phyloP scores from a whole-genome alignment of 441 rosid genomes.

The Codiaeum variegatum region DNA sequence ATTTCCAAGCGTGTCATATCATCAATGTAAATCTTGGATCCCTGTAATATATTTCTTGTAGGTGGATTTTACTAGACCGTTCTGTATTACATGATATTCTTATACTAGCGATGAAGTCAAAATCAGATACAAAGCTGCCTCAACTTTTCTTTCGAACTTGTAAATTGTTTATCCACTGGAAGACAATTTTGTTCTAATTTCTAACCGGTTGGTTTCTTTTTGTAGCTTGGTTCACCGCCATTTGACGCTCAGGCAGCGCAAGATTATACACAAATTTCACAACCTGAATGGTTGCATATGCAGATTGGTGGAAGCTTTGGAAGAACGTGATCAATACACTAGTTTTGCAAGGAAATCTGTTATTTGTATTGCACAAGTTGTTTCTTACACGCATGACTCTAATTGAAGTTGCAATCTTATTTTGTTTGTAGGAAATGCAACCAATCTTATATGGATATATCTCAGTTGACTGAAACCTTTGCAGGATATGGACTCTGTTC shows the following conservation, averaged over 20 bases:
- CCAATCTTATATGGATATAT: neutral
- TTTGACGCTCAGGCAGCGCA: constrained; percentile 58
- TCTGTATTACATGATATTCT: neutral
- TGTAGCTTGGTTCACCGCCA: constrained; percentile 50
- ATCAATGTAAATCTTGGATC: neutral
- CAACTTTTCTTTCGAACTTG: neutral
- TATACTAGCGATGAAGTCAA: neutral
- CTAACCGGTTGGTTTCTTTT: constrained; percentile 20
- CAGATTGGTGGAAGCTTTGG: constrained; percentile 62
- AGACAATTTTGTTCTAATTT: neutral
- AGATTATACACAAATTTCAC: constrained; percentile 55
- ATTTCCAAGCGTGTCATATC: neutral
- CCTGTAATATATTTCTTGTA: neutral
- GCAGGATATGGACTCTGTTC: neutral
- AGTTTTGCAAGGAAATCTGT: constrained; percentile 14
- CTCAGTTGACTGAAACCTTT: too few species aligned
- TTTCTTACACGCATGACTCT: constrained; percentile 3
- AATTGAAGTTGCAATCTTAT: constrained; percentile 22
- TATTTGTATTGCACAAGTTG: constrained; percentile 20
- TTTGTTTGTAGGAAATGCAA: constrained; percentile 29
- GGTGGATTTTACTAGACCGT: neutral
- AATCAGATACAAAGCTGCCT: neutral
- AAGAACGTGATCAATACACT: constrained; percentile 32
- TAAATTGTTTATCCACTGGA: neutral
- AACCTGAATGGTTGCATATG: constrained; percentile 79